Percentiles rank a stretch among this genome's conserved stretches.
phyloP scores from a whole-genome alignment of 1,139 yeast genomes.

The Candida labiduridarum region DNA sequence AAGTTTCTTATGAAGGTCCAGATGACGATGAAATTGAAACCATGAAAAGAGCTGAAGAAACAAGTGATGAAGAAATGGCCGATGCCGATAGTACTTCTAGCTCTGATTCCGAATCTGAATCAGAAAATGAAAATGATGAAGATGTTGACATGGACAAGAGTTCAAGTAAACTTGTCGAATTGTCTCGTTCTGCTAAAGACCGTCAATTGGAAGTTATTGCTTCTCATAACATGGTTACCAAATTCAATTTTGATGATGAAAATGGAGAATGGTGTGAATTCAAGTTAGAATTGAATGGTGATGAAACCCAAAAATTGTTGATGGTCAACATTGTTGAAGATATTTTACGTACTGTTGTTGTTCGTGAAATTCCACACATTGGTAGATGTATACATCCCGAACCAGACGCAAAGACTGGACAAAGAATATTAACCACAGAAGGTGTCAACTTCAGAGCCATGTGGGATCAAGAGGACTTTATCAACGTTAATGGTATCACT shows the following conservation, averaged over 20 bases:
- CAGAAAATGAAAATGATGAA: slow-evolving; percentile 25
- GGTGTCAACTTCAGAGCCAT: slow-evolving; percentile 97
- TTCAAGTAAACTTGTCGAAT: slow-evolving; percentile 12
- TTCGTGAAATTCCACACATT: slow-evolving; percentile 87
- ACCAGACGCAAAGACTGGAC: slow-evolving; percentile 52
- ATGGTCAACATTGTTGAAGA: slow-evolving; percentile 97
- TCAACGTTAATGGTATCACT: slow-evolving; percentile 82
- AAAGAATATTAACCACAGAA: slow-evolving; percentile 85
- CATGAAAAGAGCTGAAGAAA: slow-evolving; percentile 78
- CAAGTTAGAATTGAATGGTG: slow-evolving; percentile 76
- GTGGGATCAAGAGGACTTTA: slow-evolving; percentile 97
- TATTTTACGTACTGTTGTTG: slow-evolving; percentile 86
- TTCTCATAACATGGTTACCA: slow-evolving; percentile 69
- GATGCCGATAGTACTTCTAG: slow-evolving; percentile 36
- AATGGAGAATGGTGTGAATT: slow-evolving; percentile 93
- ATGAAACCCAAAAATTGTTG: slow-evolving; percentile 83
- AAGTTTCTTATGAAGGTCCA: slow-evolving; percentile 92
- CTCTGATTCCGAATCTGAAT: slow-evolving; percentile 21
- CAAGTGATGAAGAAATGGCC: slow-evolving; percentile 63
- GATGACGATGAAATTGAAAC: slow-evolving; percentile 91
- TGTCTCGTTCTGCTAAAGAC: slow-evolving; percentile 69
- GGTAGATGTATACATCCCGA: slow-evolving; percentile 92
- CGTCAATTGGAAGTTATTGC: slow-evolving; percentile 84
- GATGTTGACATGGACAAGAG: slow-evolving; percentile 24
- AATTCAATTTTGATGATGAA: slow-evolving; percentile 87